Conservation (phyloP, 2,329 filamentous ascomycete genomes). For the Aureobasidium mangrovei region DNA sequence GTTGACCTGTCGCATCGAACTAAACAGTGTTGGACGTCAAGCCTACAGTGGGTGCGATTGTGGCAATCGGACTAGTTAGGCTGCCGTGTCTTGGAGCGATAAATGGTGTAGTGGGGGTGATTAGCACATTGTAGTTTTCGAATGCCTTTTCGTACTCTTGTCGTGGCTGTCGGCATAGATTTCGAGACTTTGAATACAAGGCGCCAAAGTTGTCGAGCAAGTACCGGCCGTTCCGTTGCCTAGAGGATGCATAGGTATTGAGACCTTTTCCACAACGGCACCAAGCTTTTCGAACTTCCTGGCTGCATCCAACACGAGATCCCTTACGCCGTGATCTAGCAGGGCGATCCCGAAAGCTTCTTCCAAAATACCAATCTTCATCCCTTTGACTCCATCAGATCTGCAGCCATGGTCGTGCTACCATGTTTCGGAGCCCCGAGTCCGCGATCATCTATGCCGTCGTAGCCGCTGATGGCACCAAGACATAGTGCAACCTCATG, state of each 20-base stretch:
- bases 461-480: slow-evolving; percentile 35
- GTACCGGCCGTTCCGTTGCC: slow-evolving; percentile 42
- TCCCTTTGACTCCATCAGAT: slow-evolving; percentile 21
- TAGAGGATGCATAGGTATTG: slow-evolving; percentile 41
- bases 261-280: slow-evolving; percentile 43
- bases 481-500: slow-evolving; percentile 32
- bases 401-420: slow-evolving; percentile 18
- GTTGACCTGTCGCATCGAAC: slow-evolving; percentile 51
- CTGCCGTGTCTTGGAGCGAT: slow-evolving; percentile 37
- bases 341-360: slow-evolving; percentile 25
- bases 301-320: slow-evolving; percentile 36
- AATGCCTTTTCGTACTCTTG: slow-evolving; percentile 39
- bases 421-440: slow-evolving; percentile 26
- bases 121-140: slow-evolving; percentile 35
- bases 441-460: slow-evolving; percentile 34
- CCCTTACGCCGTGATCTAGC: slow-evolving; percentile 33
- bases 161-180: slow-evolving; percentile 38
- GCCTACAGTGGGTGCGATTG: slow-evolving; percentile 45
- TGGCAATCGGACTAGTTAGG: slow-evolving; percentile 35
- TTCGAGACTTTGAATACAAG: slow-evolving; percentile 41
- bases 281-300: slow-evolving; percentile 38
- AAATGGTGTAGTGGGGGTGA: slow-evolving; percentile 43
- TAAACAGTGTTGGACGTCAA: slow-evolving; percentile 49
- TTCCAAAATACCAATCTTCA: slow-evolving; percentile 25
- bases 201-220: slow-evolving; percentile 36